Evolutionary conservation across 2,329 filamentous ascomycete species (phyloP), one percentile per base, ranked within the genome.

Genomic region (Ascomycota sp.): DNA sequence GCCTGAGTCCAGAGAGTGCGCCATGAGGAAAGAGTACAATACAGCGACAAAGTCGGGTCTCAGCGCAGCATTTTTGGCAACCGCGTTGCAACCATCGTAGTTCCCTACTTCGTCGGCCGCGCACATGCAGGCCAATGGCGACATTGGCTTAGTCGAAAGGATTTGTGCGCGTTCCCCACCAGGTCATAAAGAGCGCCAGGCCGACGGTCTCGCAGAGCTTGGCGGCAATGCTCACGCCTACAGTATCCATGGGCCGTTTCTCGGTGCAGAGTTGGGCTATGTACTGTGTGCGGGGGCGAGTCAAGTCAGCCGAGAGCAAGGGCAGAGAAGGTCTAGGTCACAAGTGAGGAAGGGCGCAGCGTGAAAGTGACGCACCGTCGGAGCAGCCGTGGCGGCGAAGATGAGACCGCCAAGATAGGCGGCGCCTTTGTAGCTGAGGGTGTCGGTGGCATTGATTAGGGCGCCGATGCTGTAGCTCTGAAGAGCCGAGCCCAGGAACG

Each of bases 81-180:
- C 16, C 3, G 16, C 16, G 3, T 21, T 3, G 16, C 16, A 5
- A 21, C 16, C 16, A 21, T 21, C 16, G 16, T 5, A 21, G 16
- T 21, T 21, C 16, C 16, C 16, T 21, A 5, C 16, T 21, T 21
- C 16, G 16, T 21, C 3, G 16, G 16, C 16, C 16, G 16, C 16
- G 16, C 16, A 21, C 3, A 21, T 3, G 16, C 16, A 21, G 16
- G 3, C 16, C 16, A 21, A 3, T 21, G 16, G 11, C 5, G 10
- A 13, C 9, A 6, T n/a, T 41, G 47, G 36, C 50, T 66, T 77
- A 84, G 51, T 83, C 72, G 57, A 92, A 91, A 39, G 82, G 82
- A 64, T 83, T 86, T 60, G 82, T 89, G 53, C 79, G 76, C 50
- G 86, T 93, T 50, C 86, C 86, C 86, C 86, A 95, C 78, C 81